Percentiles rank a stretch among this genome's conserved stretches.
Conservation (phyloP, 345 rosid genomes). For the Pugionium dolabratum region DNA sequence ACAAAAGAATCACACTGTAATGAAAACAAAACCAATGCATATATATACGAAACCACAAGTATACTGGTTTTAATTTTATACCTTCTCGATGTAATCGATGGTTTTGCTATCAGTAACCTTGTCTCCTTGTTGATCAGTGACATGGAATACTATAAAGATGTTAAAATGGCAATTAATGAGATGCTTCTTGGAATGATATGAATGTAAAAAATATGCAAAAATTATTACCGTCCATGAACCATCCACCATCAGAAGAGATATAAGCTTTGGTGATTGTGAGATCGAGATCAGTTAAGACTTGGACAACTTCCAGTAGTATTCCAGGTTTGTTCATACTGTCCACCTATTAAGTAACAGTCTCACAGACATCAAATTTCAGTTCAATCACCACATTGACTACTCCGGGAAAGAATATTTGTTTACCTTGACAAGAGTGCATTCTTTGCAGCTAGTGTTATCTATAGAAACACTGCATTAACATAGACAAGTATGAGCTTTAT, state of each 20-base stretch:
- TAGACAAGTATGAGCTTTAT: neutral
- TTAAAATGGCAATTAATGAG: conserved; percentile 13
- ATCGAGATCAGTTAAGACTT: conserved; percentile 82
- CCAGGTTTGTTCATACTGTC: conserved; percentile 96
- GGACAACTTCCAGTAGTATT: conserved; percentile 90
- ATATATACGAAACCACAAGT: neutral
- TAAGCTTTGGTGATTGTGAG: conserved; percentile 90
- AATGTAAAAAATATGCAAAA: neutral
- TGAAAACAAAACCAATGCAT: neutral
- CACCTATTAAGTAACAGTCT: conserved; percentile 46
- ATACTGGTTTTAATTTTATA: conserved; percentile 10
- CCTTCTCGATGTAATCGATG: conserved; percentile 84
- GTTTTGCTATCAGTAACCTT: conserved; percentile 70
- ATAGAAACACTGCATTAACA: conserved; percentile 66
- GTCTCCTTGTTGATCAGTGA: conserved; percentile 85
- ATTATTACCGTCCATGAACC: conserved; percentile 91
- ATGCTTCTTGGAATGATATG: neutral
- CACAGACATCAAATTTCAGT: neutral
- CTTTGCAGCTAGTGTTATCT: conserved; percentile 70
- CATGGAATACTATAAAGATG: conserved; percentile 65
- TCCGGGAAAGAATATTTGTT: conserved; percentile 15
- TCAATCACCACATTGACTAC: neutral
- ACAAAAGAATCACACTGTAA: conserved; percentile 12
- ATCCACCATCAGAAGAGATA: conserved; percentile 95
- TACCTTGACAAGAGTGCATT: conserved; percentile 83